phyloP scores from a whole-genome alignment of 495 filamentous ascomycete species.

The Penicillium steckii region DNA sequence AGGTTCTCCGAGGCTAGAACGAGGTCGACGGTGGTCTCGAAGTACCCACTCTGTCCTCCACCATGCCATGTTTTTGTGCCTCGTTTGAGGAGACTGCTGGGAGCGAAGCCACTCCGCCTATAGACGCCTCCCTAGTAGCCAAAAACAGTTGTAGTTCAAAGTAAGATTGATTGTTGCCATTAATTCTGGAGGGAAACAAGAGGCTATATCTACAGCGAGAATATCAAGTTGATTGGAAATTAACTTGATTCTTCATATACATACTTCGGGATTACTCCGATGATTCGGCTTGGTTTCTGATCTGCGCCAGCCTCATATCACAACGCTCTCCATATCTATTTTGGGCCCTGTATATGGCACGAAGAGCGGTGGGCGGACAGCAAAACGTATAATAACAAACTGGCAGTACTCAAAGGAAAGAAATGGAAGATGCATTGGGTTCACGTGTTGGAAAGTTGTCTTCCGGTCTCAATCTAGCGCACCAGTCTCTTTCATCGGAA shows the following conservation, averaged over 20 bases:
- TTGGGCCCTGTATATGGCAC: too few species aligned
- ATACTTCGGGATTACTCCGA: background rate
- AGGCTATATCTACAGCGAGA: background rate
- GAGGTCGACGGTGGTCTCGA: constrained; percentile 26
- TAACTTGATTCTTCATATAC: background rate
- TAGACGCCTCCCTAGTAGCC: too few species aligned
- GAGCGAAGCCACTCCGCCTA: constrained; percentile 24
- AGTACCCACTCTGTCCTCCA: constrained; percentile 15
- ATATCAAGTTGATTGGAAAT: background rate
- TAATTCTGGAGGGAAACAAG: background rate
- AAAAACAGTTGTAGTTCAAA: background rate
- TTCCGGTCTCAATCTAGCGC: too few species aligned
- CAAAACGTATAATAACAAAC: too few species aligned
- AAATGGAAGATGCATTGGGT: too few species aligned
- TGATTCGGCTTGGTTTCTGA: background rate
- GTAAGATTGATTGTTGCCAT: background rate
- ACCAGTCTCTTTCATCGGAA: too few species aligned
- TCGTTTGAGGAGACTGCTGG: constrained; percentile 28
- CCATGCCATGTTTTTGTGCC: constrained; percentile 33
- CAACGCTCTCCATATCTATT: too few species aligned
- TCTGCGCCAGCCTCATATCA: background rate
- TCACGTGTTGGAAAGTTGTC: too few species aligned
- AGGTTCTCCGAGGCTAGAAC: constrained; percentile 22
- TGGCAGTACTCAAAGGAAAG: too few species aligned
- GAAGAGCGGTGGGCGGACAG: too few species aligned